Evolutionary conservation across 768 basidiomycete genomes (phyloP).

Genomic region (Pholiota conissans): DNA sequence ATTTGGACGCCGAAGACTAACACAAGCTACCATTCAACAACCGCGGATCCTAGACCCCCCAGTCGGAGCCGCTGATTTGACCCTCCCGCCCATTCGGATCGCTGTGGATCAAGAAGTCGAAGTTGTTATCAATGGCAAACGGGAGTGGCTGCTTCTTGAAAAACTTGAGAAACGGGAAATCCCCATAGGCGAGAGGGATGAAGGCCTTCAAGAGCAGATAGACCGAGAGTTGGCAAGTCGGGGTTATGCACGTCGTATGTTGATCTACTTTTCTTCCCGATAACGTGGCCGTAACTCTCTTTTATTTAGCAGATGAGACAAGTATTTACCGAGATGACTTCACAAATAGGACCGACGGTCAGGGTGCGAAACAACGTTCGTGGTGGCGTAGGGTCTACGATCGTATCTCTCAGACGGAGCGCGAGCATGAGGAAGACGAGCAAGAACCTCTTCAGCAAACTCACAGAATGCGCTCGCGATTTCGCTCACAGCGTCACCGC

Average conservation of each 20-base stretch:
- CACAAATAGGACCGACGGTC: background rate
- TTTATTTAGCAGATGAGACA: background rate
- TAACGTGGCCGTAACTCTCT: background rate
- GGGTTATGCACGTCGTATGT: conserved; percentile 42
- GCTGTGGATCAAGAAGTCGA: conserved; percentile 42
- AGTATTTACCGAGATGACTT: background rate
- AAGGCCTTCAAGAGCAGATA: conserved; percentile 51
- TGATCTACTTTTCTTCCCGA: background rate
- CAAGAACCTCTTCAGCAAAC: conserved; percentile 14
- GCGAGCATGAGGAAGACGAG: conserved; percentile 27
- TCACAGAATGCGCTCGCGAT: conserved; percentile 8
- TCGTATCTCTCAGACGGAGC: conserved; percentile 46
- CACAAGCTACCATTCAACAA: background rate
- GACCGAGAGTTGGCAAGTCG: conserved; percentile 50
- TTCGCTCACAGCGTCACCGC: conserved; percentile 11
- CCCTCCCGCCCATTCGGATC: conserved; percentile 32
- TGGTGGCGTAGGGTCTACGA: conserved; percentile 62
- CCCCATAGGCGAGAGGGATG: conserved; percentile 47
- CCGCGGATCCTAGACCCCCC: background rate
- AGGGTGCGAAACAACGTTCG: conserved; percentile 35
- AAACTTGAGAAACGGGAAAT: conserved; percentile 45
- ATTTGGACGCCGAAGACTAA: conserved; percentile 38
- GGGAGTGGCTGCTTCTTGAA: conserved; percentile 53
- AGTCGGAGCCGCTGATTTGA: conserved; percentile 1
- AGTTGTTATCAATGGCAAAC: conserved; percentile 42